These are phyloP conservation scores for Fraxinus latifolia DNA, from an alignment of 305 asterid species.

Conservation along the genomic window DNA sequence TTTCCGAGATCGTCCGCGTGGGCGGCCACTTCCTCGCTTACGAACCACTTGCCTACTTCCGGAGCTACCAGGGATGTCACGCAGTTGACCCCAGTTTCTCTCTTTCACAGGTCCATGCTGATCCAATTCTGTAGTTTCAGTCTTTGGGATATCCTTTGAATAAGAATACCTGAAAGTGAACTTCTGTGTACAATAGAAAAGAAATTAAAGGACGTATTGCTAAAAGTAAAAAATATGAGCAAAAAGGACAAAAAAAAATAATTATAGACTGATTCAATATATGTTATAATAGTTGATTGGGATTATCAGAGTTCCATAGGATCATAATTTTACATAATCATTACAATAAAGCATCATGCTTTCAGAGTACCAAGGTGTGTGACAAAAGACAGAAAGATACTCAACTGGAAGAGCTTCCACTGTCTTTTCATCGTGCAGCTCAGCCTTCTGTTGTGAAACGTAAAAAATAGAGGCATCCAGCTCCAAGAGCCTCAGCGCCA, in stretches of 20 bases:
- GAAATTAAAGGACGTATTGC: neutral
- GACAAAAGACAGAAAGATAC: slow-evolving; percentile 18
- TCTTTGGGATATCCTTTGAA: slow-evolving; percentile 23
- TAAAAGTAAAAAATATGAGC: neutral
- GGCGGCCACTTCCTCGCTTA: slow-evolving; percentile 50
- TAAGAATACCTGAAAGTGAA: slow-evolving; percentile 25
- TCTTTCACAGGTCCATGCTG: slow-evolving; percentile 29
- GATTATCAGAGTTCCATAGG: neutral
- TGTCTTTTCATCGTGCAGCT: slow-evolving; percentile 42
- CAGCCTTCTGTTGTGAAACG: slow-evolving; percentile 53
- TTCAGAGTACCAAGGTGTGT: neutral
- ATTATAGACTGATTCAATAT: neutral
- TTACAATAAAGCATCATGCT: neutral
- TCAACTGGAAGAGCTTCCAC: slow-evolving; percentile 64
- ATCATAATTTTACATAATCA: neutral
- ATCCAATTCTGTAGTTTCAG: slow-evolving; percentile 20
- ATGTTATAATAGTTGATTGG: neutral
- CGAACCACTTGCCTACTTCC: slow-evolving; percentile 27
- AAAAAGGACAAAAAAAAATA: neutral
- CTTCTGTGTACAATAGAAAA: slow-evolving; percentile 38
- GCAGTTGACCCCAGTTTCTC: slow-evolving; percentile 29
- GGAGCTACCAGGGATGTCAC: slow-evolving; percentile 29
- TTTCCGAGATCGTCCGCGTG: slow-evolving; percentile 58
- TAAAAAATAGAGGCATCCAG: slow-evolving; percentile 69
- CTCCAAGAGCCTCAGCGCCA: slow-evolving; percentile 83